These are phyloP conservation scores for Oryza coarctata DNA, from an alignment of 176 grass and related monocot species.

Conservation along the genomic window DNA sequence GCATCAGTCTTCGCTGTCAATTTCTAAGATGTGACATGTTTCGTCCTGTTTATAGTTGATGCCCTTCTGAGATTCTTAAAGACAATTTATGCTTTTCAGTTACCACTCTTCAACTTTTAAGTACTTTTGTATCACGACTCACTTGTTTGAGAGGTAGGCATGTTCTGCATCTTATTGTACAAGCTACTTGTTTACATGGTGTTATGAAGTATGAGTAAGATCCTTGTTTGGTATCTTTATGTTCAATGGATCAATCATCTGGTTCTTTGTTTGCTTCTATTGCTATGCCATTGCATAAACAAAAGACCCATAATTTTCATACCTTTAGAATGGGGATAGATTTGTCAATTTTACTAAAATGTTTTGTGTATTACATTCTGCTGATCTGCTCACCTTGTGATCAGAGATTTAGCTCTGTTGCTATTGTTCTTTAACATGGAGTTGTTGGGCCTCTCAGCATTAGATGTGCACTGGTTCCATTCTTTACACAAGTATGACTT, in stretches of 20 bases:
- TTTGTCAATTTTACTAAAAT: slow-evolving; percentile 12
- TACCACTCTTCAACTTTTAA: slow-evolving; percentile 10
- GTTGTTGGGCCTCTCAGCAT: slow-evolving; percentile 2
- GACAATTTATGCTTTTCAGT: background rate
- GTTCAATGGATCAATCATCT: slow-evolving; percentile 11
- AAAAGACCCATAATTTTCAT: background rate
- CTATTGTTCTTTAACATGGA: slow-evolving; percentile 1
- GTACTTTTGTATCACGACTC: background rate
- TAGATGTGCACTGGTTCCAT: slow-evolving; percentile 1
- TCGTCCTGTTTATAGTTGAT: slow-evolving; percentile 7
- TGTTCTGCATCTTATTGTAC: background rate
- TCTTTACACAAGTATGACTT: slow-evolving; percentile 7
- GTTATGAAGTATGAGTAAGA: background rate
- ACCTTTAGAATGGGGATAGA: background rate
- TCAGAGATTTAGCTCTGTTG: slow-evolving; percentile 1
- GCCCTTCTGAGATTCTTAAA: slow-evolving; percentile 23
- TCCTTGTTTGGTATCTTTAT: background rate
- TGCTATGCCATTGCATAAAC: background rate
- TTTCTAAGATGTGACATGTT: background rate
- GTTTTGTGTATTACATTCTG: background rate
- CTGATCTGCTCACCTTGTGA: slow-evolving; percentile 4
- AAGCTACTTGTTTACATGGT: background rate
- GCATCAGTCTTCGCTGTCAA: background rate
- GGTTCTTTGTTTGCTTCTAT: slow-evolving; percentile 15
- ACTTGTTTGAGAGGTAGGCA: background rate